These are phyloP conservation scores for Cryptococcus sp. DNA, from an alignment of 1,284 basidiomycete species.

Conservation along the genomic window DNA sequence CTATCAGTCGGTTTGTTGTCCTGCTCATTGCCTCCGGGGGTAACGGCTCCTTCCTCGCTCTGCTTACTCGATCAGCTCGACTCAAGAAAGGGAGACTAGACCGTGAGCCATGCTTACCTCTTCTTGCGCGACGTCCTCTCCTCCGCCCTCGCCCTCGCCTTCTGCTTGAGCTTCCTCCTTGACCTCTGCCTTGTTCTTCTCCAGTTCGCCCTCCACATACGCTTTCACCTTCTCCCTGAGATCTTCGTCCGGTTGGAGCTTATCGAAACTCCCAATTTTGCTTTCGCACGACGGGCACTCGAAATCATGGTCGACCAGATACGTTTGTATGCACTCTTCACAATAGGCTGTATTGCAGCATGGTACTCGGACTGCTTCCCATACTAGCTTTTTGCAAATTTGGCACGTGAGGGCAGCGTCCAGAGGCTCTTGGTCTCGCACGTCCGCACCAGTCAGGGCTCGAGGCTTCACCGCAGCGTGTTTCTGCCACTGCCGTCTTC, in stretches of 20 bases:
- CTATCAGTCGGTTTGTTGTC: constrained; percentile 6
- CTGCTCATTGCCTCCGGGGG: constrained; percentile 9
- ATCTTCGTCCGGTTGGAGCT: constrained; percentile 74
- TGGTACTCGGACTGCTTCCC: constrained; percentile 85
- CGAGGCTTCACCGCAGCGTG: constrained; percentile 73
- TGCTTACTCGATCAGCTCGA: neutral
- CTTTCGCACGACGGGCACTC: constrained; percentile 83
- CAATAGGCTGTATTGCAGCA: constrained; percentile 89
- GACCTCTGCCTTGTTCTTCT: constrained; percentile 70
- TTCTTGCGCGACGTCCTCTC: constrained; percentile 3
- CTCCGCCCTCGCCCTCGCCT: constrained; percentile 41
- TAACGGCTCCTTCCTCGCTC: constrained; percentile 18
- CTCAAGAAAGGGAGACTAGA: neutral
- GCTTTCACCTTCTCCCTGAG: constrained; percentile 72
- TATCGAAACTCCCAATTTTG: constrained; percentile 82
- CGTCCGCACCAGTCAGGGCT: constrained; percentile 76
- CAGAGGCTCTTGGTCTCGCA: constrained; percentile 74
- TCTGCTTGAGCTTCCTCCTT: constrained; percentile 37
- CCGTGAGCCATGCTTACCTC: constrained; percentile 6
- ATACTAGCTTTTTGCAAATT: constrained; percentile 84
- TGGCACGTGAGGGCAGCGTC: constrained; percentile 78
- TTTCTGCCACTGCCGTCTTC: constrained; percentile 71
- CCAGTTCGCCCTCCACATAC: constrained; percentile 81
- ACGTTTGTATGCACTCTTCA: constrained; percentile 90
- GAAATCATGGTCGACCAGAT: constrained; percentile 89